Conservation (phyloP, 805 yeast genomes). For the Sugiyamaella valdiviana region DNA sequence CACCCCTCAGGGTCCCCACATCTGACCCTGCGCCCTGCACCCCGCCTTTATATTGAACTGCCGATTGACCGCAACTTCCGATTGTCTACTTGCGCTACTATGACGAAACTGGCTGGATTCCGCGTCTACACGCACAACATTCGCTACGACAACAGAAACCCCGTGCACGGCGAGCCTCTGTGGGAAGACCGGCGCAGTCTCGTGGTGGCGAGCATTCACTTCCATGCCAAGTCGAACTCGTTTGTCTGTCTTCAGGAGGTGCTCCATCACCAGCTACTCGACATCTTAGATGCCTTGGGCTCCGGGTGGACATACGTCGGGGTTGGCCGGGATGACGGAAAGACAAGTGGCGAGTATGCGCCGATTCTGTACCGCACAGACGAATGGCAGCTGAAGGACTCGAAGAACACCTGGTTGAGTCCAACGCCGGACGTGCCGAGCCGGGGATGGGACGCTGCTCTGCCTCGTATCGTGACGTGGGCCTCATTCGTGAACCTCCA, state of each 20-base stretch:
- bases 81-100: not conserved
- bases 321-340: constrained; percentile 51
- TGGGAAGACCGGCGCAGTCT: constrained; percentile 41
- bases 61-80: not conserved
- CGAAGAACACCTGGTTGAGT: constrained; percentile 49
- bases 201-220: constrained; percentile 38
- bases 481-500: constrained; percentile 19
- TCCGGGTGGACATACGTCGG: constrained; percentile 45
- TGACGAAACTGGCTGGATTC: constrained; percentile 6
- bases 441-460: constrained; percentile 46
- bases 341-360: constrained; percentile 43
- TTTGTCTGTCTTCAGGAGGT: constrained; percentile 48
- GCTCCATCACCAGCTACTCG: constrained; percentile 41
- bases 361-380: constrained; percentile 40
- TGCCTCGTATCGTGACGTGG: constrained; percentile 33
- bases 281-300: constrained; percentile 34
- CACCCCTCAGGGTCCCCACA: not conserved
- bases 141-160: constrained; percentile 22
- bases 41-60: constrained; percentile 1
- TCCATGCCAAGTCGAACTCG: constrained; percentile 29
- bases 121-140: constrained; percentile 24
- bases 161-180: constrained; percentile 35
- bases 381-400: constrained; percentile 34
- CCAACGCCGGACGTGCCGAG: constrained; percentile 50
- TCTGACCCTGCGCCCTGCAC: not conserved